phyloP scores from a whole-genome alignment of 768 basidiomycete genomes.

The Amanita inopinata region DNA sequence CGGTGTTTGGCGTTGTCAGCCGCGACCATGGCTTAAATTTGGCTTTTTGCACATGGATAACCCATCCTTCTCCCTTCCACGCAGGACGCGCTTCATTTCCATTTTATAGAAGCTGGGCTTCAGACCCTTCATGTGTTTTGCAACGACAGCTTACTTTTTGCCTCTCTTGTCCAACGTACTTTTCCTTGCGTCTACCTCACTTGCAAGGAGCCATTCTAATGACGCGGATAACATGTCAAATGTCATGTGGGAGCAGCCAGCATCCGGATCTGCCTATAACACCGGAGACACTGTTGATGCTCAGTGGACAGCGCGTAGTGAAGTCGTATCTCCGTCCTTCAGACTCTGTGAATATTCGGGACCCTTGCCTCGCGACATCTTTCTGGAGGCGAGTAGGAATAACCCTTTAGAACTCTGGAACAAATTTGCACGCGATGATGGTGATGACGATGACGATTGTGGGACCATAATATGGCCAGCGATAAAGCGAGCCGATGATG shows the following conservation, averaged over 20 bases:
- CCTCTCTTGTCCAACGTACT: neutral
- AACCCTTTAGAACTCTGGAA: neutral
- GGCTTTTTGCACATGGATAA: neutral
- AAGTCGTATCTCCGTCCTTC: conserved; percentile 5
- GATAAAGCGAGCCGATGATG: neutral
- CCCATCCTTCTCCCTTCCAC: neutral
- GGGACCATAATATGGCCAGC: conserved; percentile 1
- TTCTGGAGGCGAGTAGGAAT: neutral
- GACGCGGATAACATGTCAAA: neutral
- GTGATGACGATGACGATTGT: neutral
- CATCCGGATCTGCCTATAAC: neutral
- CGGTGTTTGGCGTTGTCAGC: too few relatives aligned
- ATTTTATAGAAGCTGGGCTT: conserved; percentile 1
- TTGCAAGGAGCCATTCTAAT: neutral
- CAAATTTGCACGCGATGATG: neutral
- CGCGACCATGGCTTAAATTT: neutral
- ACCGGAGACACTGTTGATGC: neutral
- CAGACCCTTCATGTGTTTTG: conserved; percentile 3
- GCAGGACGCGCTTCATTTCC: neutral
- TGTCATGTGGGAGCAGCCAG: neutral
- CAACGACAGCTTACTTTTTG: neutral
- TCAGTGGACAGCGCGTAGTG: neutral
- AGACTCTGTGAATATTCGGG: neutral
- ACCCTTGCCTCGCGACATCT: neutral
- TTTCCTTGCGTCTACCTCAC: neutral